Percentiles rank a stretch among this genome's conserved stretches.
These are phyloP conservation scores for Aspergillus tamarii DNA, from an alignment of 2,329 filamentous ascomycete genomes.

Conservation along the genomic window DNA sequence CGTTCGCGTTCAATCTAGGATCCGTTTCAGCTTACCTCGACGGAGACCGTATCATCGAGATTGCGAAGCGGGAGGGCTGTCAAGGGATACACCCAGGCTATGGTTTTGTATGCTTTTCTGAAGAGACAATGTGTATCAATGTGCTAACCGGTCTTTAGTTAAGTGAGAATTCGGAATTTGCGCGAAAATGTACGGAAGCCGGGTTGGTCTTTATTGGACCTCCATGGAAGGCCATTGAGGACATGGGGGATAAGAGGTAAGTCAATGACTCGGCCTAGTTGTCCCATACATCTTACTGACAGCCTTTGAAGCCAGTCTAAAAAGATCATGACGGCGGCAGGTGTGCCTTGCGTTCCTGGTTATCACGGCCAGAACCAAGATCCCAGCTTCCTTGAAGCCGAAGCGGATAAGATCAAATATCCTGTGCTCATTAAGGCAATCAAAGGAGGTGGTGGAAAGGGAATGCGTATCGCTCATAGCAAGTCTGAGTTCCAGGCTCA, in stretches of 20 bases:
- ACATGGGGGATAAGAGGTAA: constrained; percentile 90
- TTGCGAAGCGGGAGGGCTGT: constrained; percentile 84
- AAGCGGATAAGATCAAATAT: constrained; percentile 73
- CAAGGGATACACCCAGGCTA: constrained; percentile 95
- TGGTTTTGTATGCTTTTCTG: constrained; percentile 65
- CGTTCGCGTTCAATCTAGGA: constrained; percentile 81
- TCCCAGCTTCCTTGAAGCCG: constrained; percentile 60
- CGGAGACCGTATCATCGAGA: constrained; percentile 84
- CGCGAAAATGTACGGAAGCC: constrained; percentile 82
- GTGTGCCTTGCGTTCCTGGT: constrained; percentile 92
- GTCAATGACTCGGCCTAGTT: not conserved
- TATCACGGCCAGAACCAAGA: constrained; percentile 90
- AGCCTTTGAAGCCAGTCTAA: constrained; percentile 67
- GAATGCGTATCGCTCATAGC: constrained; percentile 65
- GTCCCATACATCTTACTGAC: constrained; percentile 11
- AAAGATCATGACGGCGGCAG: constrained; percentile 94
- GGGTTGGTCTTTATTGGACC: constrained; percentile 95
- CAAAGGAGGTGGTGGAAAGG: constrained; percentile 69
- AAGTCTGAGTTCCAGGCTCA: constrained; percentile 63
- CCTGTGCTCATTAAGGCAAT: constrained; percentile 69
- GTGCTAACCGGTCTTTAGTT: constrained; percentile 48
- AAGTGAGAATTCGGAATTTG: constrained; percentile 91
- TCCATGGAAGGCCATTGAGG: constrained; percentile 72
- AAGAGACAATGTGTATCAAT: not conserved
- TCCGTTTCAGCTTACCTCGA: constrained; percentile 87